Conservation (phyloP, 129 eudicot species). For the Dittrichia graveolens region DNA sequence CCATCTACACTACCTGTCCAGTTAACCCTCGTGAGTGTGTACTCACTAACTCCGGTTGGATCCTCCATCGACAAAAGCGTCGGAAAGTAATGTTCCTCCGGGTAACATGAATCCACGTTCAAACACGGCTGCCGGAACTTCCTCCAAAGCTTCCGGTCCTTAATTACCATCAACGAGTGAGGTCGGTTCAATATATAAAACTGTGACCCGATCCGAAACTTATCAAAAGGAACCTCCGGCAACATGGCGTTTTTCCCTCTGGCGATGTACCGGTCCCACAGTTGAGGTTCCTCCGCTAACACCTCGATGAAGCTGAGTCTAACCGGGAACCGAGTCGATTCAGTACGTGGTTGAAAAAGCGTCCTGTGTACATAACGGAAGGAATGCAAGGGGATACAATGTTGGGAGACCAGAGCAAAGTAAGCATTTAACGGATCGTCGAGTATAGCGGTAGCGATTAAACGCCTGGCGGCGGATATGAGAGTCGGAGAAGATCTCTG, state of each 20-base stretch:
- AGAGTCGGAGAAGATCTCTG: conserved; percentile 66
- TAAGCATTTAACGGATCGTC: conserved; percentile 60
- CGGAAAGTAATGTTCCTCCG: conserved; percentile 88
- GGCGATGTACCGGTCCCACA: conserved; percentile 64
- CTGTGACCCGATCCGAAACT: conserved; percentile 75
- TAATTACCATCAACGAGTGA: conserved; percentile 49
- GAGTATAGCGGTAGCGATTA: conserved; percentile 61
- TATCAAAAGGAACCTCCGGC: conserved; percentile 63
- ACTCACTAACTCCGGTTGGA: conserved; percentile 54
- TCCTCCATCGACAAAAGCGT: conserved; percentile 82
- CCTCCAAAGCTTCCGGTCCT: conserved; percentile 63
- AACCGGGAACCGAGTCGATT: neutral
- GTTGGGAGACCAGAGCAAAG: conserved; percentile 68
- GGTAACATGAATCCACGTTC: conserved; percentile 66
- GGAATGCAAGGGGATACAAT: conserved; percentile 69
- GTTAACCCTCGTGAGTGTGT: conserved; percentile 71
- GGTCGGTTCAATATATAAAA: conserved; percentile 50
- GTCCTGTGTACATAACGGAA: conserved; percentile 49
- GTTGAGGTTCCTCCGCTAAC: conserved; percentile 45
- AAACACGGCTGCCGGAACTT: conserved; percentile 66
- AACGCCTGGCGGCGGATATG: conserved; percentile 80
- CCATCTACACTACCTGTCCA: conserved; percentile 73
- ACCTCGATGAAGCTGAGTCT: conserved; percentile 61
- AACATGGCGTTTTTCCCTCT: conserved; percentile 64
- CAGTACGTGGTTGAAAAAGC: conserved; percentile 31